Evolutionary conservation across 345 rosid genomes (phyloP).

Genomic region (Camelina sativa): DNA sequence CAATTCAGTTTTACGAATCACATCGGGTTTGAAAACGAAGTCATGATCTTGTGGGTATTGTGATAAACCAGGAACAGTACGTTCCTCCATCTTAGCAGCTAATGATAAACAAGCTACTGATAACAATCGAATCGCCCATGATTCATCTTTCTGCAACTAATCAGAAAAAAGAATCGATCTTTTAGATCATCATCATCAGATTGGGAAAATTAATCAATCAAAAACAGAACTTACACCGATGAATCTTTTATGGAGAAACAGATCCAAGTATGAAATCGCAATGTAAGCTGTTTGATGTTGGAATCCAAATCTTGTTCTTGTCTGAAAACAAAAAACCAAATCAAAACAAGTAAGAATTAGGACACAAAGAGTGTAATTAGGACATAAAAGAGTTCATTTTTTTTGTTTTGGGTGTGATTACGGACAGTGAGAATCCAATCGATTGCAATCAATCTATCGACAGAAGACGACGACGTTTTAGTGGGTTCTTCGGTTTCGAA

Average conservation of each 20-base stretch:
- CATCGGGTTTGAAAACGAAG: conserved; percentile 54
- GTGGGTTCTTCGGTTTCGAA: conserved; percentile 39
- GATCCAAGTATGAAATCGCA: conserved; percentile 69
- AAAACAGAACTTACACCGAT: conserved; percentile 58
- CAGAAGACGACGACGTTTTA: conserved; percentile 33
- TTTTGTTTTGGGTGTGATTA: background rate
- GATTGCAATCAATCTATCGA: conserved; percentile 67
- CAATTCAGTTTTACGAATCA: conserved; percentile 71
- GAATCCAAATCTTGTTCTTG: conserved; percentile 65
- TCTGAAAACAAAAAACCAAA: conserved; percentile 50
- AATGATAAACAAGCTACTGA: conserved; percentile 78
- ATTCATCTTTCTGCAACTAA: conserved; percentile 61
- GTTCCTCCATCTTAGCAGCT: conserved; percentile 90
- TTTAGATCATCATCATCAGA: background rate
- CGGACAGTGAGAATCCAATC: conserved; percentile 80
- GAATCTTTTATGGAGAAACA: conserved; percentile 64
- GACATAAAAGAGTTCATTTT: background rate
- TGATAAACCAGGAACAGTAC: conserved; percentile 63
- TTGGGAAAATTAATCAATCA: background rate
- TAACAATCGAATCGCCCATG: conserved; percentile 73
- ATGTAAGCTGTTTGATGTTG: conserved; percentile 73
- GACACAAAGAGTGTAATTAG: background rate
- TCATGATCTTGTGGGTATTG: conserved; percentile 55
- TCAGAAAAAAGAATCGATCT: background rate
- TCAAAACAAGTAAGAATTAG: background rate